Base-by-base conservation (phyloP, 2,329 filamentous ascomycete genomes). In the Pseudogymnoascus sp. region DNA sequence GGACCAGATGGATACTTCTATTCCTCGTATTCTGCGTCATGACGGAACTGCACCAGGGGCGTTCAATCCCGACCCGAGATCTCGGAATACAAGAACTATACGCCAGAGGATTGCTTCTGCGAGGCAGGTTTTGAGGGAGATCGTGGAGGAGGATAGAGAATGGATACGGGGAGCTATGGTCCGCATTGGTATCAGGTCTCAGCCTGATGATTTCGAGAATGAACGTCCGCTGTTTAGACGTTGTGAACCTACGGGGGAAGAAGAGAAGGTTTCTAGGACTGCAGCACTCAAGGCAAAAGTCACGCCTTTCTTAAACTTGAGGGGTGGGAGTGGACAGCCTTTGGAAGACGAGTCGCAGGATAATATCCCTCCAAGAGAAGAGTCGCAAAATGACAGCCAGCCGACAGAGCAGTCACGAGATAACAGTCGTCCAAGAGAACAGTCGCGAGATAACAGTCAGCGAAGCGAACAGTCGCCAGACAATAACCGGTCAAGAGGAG, bases 81-180 rank as follows among this genome's bases (percentile, higher is more conserved):
- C 47, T 18, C 25, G 47, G n/a, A 54, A 54, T 54, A 54, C 47
- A 32, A 54, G 47, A 12, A 32, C 47, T 18, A 32, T 54, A 3
- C 47, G 47, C 47, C 47, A 54, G 47, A n/a, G 47, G 16, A 12
- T 54, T 54, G 25, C 47, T 32, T 54, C 47, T 54, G 47, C 8
- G 28, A 54, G 47, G 16, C 47, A 54, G 8, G n/a, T 25, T 1
- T n/a, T 54, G 7, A 32, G 47, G n/a, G 47, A 54, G 18, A 11
- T 18, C 4, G 47, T 32, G n/a, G n/a, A 32, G 12, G 47, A 54
- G 47, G 47, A 54, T 54, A 32, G 47, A 20, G 25, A 54, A 54
- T 32, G 28, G 47, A 54, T 54, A 18, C 12, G 47, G 32, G 47
- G 28, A 18, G 25, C n/a, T 9, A 54, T 54, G 47, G 47, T 32